Base-by-base conservation (phyloP, 2,329 filamentous ascomycete species). In the Triangularia setosa region DNA sequence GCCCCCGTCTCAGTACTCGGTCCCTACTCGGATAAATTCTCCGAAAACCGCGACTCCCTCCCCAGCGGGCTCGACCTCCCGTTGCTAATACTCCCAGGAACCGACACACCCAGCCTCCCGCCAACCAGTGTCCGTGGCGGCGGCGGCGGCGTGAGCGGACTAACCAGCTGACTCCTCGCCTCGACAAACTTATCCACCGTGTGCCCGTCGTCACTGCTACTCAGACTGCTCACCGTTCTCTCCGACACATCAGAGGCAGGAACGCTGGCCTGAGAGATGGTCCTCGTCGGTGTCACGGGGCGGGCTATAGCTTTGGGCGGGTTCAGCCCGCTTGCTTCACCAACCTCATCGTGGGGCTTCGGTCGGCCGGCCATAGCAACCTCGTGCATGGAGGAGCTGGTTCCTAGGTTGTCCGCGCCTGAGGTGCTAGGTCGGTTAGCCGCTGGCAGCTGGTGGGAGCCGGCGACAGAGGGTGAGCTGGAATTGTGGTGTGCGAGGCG, bases 41-140 rank as follows among this genome's bases (percentile, higher is more conserved):
- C 83, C 24, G 77, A 75, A 71, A 86, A 86, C 70, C 76, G 81
- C 28, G 81, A 81, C 66, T 79, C 79, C 65, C 82, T 75, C 40
- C 40, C 40, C 6, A 75, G 76, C 18, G 81, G 81, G 72, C 79
- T 40, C 72, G 73, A 53, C 74, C 75, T 69, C 65, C 65, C 55
- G 40, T 28, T 24, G 8, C 4, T 28, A 28, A 4, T 8, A n/a
- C 25, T 18, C 35, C 28, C 30, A 2, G 58, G 11, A 57, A 40
- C 18, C 18, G 40, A n/a, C 1, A 48, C 40, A 18, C 40, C 40
- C 40, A 48, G 21, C 35, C 61, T 9, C 16, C 60, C 30, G 3
- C 58, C 48, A 5, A 48, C 9, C 30, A 12, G 11, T 53, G 25
- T 4, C 33, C 52, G n/a, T 1, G 70, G 69, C 27, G 69, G 64